Percentiles rank a stretch among this genome's conserved stretches.
phyloP scores from a whole-genome alignment of 495 filamentous ascomycete genomes.

The Monascus purpureus region DNA sequence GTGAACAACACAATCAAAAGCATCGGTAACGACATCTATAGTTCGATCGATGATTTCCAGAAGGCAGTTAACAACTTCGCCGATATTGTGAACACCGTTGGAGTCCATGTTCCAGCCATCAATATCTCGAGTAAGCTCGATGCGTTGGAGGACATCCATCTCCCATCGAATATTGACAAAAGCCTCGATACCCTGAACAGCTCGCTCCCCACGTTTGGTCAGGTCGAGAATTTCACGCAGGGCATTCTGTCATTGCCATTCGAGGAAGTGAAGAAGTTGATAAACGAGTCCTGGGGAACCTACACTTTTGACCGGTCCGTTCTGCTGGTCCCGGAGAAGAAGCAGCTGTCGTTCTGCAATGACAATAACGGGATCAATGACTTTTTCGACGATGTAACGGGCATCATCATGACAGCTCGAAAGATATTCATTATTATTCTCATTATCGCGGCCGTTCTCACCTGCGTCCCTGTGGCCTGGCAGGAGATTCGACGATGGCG shows the following conservation, averaged over 20 bases:
- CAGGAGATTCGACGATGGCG: slow-evolving; percentile 70
- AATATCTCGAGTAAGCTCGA: slow-evolving; percentile 45
- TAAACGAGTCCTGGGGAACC: slow-evolving; percentile 49
- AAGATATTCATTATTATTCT: slow-evolving; percentile 64
- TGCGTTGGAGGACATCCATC: slow-evolving; percentile 52
- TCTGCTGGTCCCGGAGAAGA: slow-evolving; percentile 70
- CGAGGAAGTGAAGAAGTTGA: slow-evolving; percentile 51
- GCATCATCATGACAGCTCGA: slow-evolving; percentile 45
- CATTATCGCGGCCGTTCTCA: slow-evolving; percentile 52
- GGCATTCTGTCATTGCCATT: slow-evolving; percentile 64
- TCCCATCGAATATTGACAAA: slow-evolving; percentile 48
- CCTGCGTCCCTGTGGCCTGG: slow-evolving; percentile 62
- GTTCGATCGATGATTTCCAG: slow-evolving; percentile 41
- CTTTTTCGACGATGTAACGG: slow-evolving; percentile 64
- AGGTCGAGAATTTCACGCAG: slow-evolving; percentile 67
- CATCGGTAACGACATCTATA: slow-evolving; percentile 48
- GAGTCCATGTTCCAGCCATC: slow-evolving; percentile 33
- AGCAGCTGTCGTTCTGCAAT: slow-evolving; percentile 75
- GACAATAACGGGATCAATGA: slow-evolving; percentile 68
- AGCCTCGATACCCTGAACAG: slow-evolving; percentile 54
- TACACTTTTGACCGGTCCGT: slow-evolving; percentile 65
- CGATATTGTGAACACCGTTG: slow-evolving; percentile 26
- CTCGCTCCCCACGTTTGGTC: slow-evolving; percentile 66
- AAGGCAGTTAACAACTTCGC: slow-evolving; percentile 46
- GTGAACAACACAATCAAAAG: slow-evolving; percentile 58